These are phyloP conservation scores for Henckelia pumila DNA, from an alignment of 257 asterid genomes.

Conservation along the genomic window DNA sequence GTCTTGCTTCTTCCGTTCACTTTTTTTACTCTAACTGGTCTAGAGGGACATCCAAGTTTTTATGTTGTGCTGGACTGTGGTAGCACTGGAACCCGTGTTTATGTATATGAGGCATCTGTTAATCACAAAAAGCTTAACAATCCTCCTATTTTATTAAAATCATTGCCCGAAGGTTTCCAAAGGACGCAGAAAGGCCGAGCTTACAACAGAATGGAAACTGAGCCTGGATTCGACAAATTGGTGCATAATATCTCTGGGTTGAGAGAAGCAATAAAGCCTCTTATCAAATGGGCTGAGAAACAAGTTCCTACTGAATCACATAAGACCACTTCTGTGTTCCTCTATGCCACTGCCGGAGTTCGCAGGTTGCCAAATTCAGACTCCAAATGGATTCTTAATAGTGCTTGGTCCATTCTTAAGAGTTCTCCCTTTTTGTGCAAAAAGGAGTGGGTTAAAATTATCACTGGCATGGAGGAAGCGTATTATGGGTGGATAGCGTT, in stretches of 20 bases:
- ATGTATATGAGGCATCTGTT: conserved; percentile 47
- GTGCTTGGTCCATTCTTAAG: conserved; percentile 60
- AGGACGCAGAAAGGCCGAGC: conserved; percentile 54
- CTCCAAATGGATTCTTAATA: conserved; percentile 66
- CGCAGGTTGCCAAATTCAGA: conserved; percentile 61
- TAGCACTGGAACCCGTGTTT: conserved; percentile 76
- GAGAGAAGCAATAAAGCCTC: conserved; percentile 47
- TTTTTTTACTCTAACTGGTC: conserved; percentile 51
- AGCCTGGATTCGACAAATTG: conserved; percentile 70
- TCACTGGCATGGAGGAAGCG: conserved; percentile 65
- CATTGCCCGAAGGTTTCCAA: conserved; percentile 53
- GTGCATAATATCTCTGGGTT: conserved; percentile 54
- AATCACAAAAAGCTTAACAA: conserved; percentile 40
- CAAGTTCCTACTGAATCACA: conserved; percentile 58
- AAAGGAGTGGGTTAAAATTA: conserved; percentile 67
- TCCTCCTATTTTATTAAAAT: conserved; percentile 50
- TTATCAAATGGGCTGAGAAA: conserved; percentile 58
- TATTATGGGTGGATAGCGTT: conserved; percentile 71
- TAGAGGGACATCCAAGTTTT: conserved; percentile 38
- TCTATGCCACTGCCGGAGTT: conserved; percentile 72
- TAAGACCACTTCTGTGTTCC: conserved; percentile 53
- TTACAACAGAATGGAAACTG: conserved; percentile 72
- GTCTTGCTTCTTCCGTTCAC: conserved; percentile 37
- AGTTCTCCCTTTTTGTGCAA: conserved; percentile 54
- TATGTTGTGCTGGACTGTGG: conserved; percentile 72